Percentiles rank a stretch among this genome's conserved stretches.
These are phyloP conservation scores for Talaromyces marneffei DNA, from an alignment of 2,329 filamentous ascomycete species.

Conservation along the genomic window DNA sequence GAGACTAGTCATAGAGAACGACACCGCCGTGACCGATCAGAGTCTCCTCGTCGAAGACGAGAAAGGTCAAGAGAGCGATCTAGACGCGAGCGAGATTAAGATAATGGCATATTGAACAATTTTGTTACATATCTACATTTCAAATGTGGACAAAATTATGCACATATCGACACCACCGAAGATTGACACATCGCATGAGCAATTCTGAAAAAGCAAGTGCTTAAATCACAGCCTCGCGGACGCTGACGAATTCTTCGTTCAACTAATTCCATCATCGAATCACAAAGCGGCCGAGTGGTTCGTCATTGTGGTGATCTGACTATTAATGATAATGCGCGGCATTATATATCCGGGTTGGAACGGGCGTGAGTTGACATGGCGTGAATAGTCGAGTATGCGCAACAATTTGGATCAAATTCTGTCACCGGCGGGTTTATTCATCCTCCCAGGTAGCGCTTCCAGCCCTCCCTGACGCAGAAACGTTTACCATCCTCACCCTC, in stretches of 20 bases:
- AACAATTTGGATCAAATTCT: conserved; percentile 13
- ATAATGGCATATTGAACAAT: neutral
- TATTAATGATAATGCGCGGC: neutral
- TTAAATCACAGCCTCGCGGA: neutral
- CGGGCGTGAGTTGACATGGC: neutral
- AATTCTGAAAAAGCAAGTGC: neutral
- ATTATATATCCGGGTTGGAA: neutral
- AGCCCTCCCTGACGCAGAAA: conserved; percentile 65
- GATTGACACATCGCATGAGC: neutral
- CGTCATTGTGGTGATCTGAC: neutral
- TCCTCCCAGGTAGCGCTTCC: conserved; percentile 67
- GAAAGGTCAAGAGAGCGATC: conserved; percentile 19
- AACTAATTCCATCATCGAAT: neutral
- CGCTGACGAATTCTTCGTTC: conserved; percentile 12
- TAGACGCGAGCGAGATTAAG: conserved; percentile 23
- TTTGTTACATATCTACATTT: neutral
- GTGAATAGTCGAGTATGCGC: neutral
- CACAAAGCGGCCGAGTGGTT: neutral
- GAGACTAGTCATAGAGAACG: conserved; percentile 20
- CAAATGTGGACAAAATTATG: neutral
- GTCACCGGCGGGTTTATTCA: conserved; percentile 16
- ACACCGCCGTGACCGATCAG: conserved; percentile 8
- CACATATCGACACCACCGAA: conserved; percentile 1
- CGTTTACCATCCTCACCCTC: conserved; percentile 63
- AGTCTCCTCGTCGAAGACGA: conserved; percentile 7